phyloP scores from a whole-genome alignment of 139 green algal species.

The Yamagishiella unicocca region DNA sequence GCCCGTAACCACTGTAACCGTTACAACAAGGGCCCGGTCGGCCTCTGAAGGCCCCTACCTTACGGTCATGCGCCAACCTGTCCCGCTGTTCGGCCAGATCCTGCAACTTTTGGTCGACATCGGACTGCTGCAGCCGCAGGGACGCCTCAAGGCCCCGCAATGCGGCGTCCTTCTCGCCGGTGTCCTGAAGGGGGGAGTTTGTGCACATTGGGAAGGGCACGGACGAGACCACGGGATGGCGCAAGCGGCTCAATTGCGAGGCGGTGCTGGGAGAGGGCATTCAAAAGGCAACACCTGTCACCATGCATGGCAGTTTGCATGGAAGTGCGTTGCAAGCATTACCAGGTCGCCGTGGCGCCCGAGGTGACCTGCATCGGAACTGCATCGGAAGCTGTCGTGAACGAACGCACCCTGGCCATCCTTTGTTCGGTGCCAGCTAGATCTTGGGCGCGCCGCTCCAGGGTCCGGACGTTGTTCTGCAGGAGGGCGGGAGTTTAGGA shows the following conservation, averaged over 20 bases:
- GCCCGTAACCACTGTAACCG: too few species aligned
- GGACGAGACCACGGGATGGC: too few species aligned
- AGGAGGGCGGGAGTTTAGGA: neutral
- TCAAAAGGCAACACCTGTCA: too few species aligned
- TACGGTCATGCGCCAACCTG: conserved; percentile 8
- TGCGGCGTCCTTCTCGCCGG: conserved; percentile 38
- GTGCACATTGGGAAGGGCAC: neutral
- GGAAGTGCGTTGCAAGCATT: too few species aligned
- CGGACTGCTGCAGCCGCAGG: conserved; percentile 36
- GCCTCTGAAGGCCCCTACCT: too few species aligned
- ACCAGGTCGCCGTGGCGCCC: too few species aligned
- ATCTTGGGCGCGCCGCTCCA: conserved; percentile 30
- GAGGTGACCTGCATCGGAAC: too few species aligned
- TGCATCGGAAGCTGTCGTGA: too few species aligned
- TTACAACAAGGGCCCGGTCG: too few species aligned
- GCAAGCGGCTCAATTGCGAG: too few species aligned
- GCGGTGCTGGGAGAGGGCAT: too few species aligned
- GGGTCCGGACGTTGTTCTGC: neutral
- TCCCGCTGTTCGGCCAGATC: conserved; percentile 38
- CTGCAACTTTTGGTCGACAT: conserved; percentile 34
- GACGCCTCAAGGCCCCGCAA: conserved; percentile 20
- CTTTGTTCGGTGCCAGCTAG: neutral
- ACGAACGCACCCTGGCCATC: neutral
- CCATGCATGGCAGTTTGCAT: too few species aligned
- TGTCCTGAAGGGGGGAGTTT: neutral